These are phyloP conservation scores for Penicillium macrosclerotiorum DNA, from an alignment of 495 filamentous ascomycete species.

Conservation along the genomic window DNA sequence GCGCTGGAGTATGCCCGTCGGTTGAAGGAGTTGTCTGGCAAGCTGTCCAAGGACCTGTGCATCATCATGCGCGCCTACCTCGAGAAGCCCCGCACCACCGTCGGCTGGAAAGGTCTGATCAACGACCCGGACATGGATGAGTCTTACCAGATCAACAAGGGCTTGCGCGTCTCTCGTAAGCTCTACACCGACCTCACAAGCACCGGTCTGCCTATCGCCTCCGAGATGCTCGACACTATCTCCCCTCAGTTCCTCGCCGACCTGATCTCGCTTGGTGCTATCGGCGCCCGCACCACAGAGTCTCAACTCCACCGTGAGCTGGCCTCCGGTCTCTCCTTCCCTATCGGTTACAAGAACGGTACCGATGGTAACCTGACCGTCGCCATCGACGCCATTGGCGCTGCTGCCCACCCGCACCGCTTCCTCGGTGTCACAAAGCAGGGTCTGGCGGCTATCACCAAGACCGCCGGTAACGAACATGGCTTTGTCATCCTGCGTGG, in stretches of 20 bases:
- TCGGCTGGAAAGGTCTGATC: conserved; percentile 98
- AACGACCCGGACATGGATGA: conserved; percentile 98
- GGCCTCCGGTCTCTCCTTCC: conserved; percentile 95
- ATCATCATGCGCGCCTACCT: conserved; percentile 99
- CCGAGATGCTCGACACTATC: conserved; percentile 98
- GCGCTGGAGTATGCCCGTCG: conserved; percentile 84
- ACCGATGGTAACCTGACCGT: conserved; percentile 92
- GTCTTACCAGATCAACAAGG: conserved; percentile 99
- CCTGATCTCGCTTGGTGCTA: conserved; percentile 90
- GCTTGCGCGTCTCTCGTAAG: conserved; percentile 80
- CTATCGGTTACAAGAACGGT: conserved; percentile 98
- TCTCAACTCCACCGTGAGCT: conserved; percentile 93
- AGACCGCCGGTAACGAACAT: conserved; percentile 89
- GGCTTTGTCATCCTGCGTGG: conserved; percentile 95
- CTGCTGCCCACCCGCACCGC: conserved; percentile 86
- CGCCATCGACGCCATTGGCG: conserved; percentile 95
- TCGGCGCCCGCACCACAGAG: conserved; percentile 96
- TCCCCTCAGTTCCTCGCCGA: conserved; percentile 96
- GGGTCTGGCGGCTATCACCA: conserved; percentile 90
- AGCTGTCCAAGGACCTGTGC: conserved; percentile 77
- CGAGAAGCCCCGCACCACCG: conserved; percentile 98
- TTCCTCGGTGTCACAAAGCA: conserved; percentile 99
- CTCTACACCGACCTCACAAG: conserved; percentile 88
- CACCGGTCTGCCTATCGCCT: conserved; percentile 87
- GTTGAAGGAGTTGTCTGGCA: conserved; percentile 69